Conservation (phyloP, 352 stramenopile genomes). For the Globisporangium middletonii region DNA sequence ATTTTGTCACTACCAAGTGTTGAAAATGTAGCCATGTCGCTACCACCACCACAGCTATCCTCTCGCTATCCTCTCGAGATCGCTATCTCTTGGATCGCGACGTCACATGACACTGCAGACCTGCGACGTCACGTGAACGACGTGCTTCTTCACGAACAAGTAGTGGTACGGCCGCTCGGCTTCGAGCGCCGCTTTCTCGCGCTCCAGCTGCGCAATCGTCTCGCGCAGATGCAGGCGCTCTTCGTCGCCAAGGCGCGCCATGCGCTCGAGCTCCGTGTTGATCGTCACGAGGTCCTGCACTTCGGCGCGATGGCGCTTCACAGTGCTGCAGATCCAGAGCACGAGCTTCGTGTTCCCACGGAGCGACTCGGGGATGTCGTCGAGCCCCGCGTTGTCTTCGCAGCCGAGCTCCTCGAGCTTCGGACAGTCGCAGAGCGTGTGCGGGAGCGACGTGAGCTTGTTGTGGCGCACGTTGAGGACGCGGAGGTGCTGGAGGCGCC, state of each 20-base stretch:
- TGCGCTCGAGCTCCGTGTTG: conserved; percentile 65
- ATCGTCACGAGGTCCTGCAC: conserved; percentile 70
- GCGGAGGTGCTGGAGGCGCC: conserved; percentile 41
- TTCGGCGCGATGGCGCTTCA: conserved; percentile 58
- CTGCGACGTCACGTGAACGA: conserved; percentile 40
- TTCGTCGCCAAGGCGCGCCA: conserved; percentile 65
- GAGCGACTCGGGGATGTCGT: conserved; percentile 59
- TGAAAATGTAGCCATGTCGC: conserved; percentile 9
- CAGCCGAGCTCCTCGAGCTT: conserved; percentile 44
- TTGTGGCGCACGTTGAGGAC: conserved; percentile 69
- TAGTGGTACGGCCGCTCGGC: conserved; percentile 65
- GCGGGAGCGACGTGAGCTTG: conserved; percentile 59
- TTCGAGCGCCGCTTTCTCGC: conserved; percentile 52
- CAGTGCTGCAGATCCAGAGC: conserved; percentile 74
- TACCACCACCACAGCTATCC: no score
- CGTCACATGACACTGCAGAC: conserved; percentile 63
- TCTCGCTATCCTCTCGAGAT: no score
- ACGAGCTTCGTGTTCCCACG: conserved; percentile 66
- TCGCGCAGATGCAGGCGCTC: conserved; percentile 65
- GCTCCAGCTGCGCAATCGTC: conserved; percentile 51
- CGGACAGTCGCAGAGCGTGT: conserved; percentile 66
- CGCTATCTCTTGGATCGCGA: no score
- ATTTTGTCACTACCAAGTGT: background rate
- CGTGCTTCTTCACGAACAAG: conserved; percentile 62
- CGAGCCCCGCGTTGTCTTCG: conserved; percentile 50